phyloP scores from a whole-genome alignment of 2,329 filamentous ascomycete species.

The Colletotrichum orbiculare region DNA sequence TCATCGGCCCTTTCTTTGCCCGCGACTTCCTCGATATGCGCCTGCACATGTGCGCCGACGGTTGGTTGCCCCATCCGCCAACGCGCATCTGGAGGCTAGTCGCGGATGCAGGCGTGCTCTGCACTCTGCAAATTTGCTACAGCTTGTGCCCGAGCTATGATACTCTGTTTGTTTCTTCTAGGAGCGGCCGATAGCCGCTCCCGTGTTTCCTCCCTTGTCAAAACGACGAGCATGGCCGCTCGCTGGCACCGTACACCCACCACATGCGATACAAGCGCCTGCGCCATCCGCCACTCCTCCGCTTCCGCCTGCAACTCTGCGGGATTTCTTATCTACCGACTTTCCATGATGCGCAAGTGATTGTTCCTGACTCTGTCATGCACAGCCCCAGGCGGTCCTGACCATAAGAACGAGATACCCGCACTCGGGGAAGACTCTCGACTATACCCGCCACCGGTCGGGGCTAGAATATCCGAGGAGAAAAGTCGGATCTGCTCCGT shows the following conservation, averaged over 20 bases:
- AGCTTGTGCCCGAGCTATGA: conserved; percentile 23
- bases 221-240: background rate
- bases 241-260: background rate
- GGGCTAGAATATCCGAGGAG: conserved; percentile 29
- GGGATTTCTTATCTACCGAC: conserved; percentile 14
- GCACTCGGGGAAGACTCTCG: conserved; percentile 21
- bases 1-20: conserved; percentile 1
- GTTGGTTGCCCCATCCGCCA: conserved; percentile 12
- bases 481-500: conserved; percentile 16
- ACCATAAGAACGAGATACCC: conserved; percentile 9
- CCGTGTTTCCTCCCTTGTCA: too few species aligned
- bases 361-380: conserved; percentile 7
- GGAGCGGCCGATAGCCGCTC: conserved; percentile 24
- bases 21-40: conserved; percentile 17
- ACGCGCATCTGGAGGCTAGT: conserved; percentile 9
- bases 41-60: conserved; percentile 13
- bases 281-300: background rate
- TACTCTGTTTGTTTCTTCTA: conserved; percentile 21
- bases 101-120: background rate
- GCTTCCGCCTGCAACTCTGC: conserved; percentile 4
- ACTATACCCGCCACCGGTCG: conserved; percentile 25
- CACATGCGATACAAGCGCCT: conserved; percentile 16
- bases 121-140: conserved; percentile 11
- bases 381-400: conserved; percentile 10
- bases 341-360: conserved; percentile 19